Evolutionary conservation across 225 moss, liverwort and hornwort species (phyloP).

Genomic region (Pseudoscleropodium purum): DNA sequence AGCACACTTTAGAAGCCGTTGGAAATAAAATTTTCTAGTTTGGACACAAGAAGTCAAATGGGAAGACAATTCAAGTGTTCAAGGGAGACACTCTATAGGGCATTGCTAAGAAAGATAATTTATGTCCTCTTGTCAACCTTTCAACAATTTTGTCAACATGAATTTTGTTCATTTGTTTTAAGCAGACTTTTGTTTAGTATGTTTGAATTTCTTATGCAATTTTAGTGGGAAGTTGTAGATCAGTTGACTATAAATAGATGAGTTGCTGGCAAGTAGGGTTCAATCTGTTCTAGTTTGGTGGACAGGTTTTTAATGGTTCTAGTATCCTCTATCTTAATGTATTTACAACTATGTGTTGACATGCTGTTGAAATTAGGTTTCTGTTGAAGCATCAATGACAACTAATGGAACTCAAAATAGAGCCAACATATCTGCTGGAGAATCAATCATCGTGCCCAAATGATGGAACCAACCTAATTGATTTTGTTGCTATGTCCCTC

Average conservation of each 20-base stretch:
- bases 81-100: conserved; percentile 44
- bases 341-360: neutral
- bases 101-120: conserved; percentile 32
- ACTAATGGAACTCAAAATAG: conserved; percentile 28
- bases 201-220: neutral
- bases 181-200: neutral
- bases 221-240: neutral
- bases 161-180: neutral
- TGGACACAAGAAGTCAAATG: conserved; percentile 22
- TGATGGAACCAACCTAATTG: neutral
- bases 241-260: neutral
- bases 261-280: neutral
- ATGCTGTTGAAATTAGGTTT: conserved; percentile 14
- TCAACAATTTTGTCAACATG: neutral
- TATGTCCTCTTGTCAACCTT: neutral
- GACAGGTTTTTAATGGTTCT: neutral
- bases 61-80: conserved; percentile 17
- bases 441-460: conserved; percentile 28
- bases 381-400: conserved; percentile 34
- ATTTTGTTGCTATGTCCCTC: neutral
- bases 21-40: conserved; percentile 17
- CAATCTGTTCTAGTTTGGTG: neutral
- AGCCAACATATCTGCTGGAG: conserved; percentile 31
- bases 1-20: conserved; percentile 8
- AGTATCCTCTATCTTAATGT: neutral